phyloP scores from a whole-genome alignment of 2,329 filamentous ascomycete genomes.

The Arachnomyces sp. region DNA sequence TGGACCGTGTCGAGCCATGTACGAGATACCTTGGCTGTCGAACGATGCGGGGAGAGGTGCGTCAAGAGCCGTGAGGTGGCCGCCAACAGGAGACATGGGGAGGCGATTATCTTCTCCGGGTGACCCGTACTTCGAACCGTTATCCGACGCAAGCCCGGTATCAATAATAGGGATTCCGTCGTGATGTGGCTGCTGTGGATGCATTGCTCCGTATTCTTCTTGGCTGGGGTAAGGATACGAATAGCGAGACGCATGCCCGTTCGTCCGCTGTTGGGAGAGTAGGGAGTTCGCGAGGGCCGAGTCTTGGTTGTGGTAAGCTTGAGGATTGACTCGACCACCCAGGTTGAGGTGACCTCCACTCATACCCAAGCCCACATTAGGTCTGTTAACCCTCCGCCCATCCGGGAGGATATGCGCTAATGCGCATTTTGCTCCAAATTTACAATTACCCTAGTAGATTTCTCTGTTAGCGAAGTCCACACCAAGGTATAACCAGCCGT shows the following conservation, averaged over 20 bases:
- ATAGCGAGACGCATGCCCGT: conserved; percentile 39
- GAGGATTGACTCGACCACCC: conserved; percentile 60
- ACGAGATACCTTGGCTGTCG: conserved; percentile 90
- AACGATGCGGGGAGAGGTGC: conserved; percentile 90
- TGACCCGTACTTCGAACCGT: conserved; percentile 67
- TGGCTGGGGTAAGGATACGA: conserved; percentile 34
- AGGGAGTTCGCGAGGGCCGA: conserved; percentile 70
- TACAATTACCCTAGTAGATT: conserved; percentile 77
- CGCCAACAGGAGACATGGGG: conserved; percentile 67
- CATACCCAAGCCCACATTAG: conserved; percentile 41
- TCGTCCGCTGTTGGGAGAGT: conserved; percentile 54
- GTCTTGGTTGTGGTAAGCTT: conserved; percentile 56
- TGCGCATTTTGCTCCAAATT: conserved; percentile 96
- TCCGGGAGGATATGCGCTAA: conserved; percentile 93
- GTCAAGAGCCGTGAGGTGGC: conserved; percentile 81
- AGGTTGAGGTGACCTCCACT: conserved; percentile 52
- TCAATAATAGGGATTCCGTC: conserved; percentile 51
- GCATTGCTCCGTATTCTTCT: conserved; percentile 37
- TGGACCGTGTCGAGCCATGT: conserved; percentile 80
- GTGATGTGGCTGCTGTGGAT: conserved; percentile 39
- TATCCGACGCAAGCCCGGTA: conserved; percentile 51
- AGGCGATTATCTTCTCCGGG: conserved; percentile 72
- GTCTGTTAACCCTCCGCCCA: conserved; percentile 80
- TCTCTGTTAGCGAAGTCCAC: conserved; percentile 18
- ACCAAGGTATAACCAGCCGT: not conserved